phyloP scores from a whole-genome alignment of 306 rosid genomes.

The Medicago lupulina region DNA sequence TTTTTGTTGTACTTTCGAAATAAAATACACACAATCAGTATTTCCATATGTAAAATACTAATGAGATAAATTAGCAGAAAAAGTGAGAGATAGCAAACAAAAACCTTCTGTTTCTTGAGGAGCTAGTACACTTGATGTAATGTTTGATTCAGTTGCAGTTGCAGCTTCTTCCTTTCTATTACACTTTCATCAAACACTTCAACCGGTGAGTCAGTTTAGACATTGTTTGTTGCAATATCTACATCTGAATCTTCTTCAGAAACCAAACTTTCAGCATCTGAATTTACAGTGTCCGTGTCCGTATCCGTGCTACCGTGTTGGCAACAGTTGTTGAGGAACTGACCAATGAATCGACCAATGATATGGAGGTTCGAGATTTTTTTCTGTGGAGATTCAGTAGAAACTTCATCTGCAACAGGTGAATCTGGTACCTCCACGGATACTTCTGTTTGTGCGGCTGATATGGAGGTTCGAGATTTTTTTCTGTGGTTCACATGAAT shows the following conservation, averaged over 20 bases:
- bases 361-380: too few relatives aligned
- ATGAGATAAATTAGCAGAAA: slow-evolving; percentile 12
- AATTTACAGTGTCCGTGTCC: slow-evolving; percentile 44
- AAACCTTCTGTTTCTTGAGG: slow-evolving; percentile 57
- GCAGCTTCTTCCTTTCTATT: too few relatives aligned
- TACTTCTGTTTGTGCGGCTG: slow-evolving; percentile 78
- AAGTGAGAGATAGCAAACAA: slow-evolving; percentile 18
- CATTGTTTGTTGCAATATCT: slow-evolving; percentile 48
- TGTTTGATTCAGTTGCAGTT: too few relatives aligned
- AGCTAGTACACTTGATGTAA: slow-evolving; percentile 36
- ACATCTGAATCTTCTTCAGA: slow-evolving; percentile 45
- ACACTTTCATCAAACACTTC: too few relatives aligned
- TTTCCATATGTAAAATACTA: slow-evolving; percentile 30
- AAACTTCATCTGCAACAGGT: slow-evolving; percentile 56
- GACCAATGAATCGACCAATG: not conserved
- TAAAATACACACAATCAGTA: slow-evolving; percentile 8
- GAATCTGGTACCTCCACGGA: slow-evolving; percentile 68
- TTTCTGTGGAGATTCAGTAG: slow-evolving; percentile 45
- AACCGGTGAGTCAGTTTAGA: slow-evolving; percentile 42
- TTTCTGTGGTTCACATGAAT: not conserved
- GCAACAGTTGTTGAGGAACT: slow-evolving; percentile 46
- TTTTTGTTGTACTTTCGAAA: not conserved
- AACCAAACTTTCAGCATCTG: slow-evolving; percentile 48
- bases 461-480: slow-evolving; percentile 57
- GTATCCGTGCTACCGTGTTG: slow-evolving; percentile 41